These are phyloP conservation scores for Rhynchosporium agropyri DNA, from an alignment of 2,329 filamentous ascomycete species.

Conservation along the genomic window DNA sequence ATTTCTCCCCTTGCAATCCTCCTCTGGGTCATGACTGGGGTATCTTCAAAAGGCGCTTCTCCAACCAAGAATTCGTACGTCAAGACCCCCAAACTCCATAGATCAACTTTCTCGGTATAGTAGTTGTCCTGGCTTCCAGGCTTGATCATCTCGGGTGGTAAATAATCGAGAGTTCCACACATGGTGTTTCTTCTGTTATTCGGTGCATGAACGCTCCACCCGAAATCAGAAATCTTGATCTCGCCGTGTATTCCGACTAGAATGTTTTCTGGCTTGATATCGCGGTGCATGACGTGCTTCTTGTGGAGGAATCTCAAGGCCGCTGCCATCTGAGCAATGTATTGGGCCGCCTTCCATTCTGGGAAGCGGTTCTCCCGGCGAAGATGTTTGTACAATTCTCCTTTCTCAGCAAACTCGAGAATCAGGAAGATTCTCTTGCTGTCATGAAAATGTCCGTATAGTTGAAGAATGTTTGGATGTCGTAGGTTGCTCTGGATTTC, in stretches of 20 bases:
- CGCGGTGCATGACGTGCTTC: constrained; percentile 95
- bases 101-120: constrained; percentile 93
- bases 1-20: constrained; percentile 89
- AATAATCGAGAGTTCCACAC: constrained; percentile 96
- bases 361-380: constrained; percentile 69
- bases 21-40: constrained; percentile 88
- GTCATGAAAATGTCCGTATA: constrained; percentile 76
- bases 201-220: constrained; percentile 96
- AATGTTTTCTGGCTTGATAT: constrained; percentile 98
- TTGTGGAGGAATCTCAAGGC: constrained; percentile 89
- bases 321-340: constrained; percentile 77
- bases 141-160: constrained; percentile 97
- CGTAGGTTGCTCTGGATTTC: constrained; percentile 75
- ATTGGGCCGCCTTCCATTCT: constrained; percentile 72
- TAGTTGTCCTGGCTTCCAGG: constrained; percentile 79
- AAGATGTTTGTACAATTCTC: constrained; percentile 74
- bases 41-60: constrained; percentile 96
- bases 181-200: constrained; percentile 93
- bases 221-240: constrained; percentile 98
- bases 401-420: constrained; percentile 71
- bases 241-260: constrained; percentile 94
- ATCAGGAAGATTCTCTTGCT: constrained; percentile 74
- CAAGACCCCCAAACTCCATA: constrained; percentile 94
- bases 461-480: constrained; percentile 70
- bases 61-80: constrained; percentile 96